Percentiles rank a stretch among this genome's conserved stretches.
These are phyloP conservation scores for Globisporangium yorkense DNA, from an alignment of 352 stramenopile species.

Conservation along the genomic window DNA sequence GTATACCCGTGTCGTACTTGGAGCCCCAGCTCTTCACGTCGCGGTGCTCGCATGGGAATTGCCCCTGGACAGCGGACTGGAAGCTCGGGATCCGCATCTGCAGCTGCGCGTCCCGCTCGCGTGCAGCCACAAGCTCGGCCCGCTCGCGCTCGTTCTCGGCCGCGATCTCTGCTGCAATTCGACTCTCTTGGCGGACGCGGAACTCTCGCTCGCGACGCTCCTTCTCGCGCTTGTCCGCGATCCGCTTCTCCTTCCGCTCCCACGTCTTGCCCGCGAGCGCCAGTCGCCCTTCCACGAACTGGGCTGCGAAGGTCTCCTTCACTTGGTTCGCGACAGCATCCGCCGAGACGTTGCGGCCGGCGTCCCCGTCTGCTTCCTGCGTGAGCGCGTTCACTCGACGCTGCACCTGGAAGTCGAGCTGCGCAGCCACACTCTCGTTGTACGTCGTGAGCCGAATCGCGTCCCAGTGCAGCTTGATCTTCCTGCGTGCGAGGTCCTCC, in stretches of 20 bases:
- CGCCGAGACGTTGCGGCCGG: slow-evolving; percentile 2
- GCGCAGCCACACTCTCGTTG: slow-evolving; percentile 52
- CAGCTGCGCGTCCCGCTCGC: slow-evolving; percentile 19
- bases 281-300: slow-evolving; percentile 52
- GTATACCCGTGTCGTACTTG: slow-evolving; percentile 45
- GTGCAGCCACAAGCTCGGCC: slow-evolving; percentile 19
- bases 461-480: slow-evolving; percentile 41
- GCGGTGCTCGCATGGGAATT: slow-evolving; percentile 47
- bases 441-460: slow-evolving; percentile 60
- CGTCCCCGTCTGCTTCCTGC: slow-evolving; percentile 8
- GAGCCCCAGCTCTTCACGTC: slow-evolving; percentile 62
- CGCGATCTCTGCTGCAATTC: slow-evolving; percentile 31
- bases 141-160: slow-evolving; percentile 29
- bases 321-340: slow-evolving; percentile 22
- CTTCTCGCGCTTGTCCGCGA: slow-evolving; percentile 34
- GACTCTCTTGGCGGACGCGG: slow-evolving; percentile 44
- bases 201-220: slow-evolving; percentile 43
- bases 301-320: slow-evolving; percentile 45
- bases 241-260: slow-evolving; percentile 51
- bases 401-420: slow-evolving; percentile 67
- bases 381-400: slow-evolving; percentile 27
- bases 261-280: slow-evolving; percentile 65
- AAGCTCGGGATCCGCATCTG: slow-evolving; percentile 64
- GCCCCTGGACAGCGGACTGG: slow-evolving; percentile 24
- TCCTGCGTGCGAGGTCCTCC: slow-evolving; percentile 27